These are phyloP conservation scores for Solanum chilense DNA, from an alignment of 257 asterid species.

Conservation along the genomic window DNA sequence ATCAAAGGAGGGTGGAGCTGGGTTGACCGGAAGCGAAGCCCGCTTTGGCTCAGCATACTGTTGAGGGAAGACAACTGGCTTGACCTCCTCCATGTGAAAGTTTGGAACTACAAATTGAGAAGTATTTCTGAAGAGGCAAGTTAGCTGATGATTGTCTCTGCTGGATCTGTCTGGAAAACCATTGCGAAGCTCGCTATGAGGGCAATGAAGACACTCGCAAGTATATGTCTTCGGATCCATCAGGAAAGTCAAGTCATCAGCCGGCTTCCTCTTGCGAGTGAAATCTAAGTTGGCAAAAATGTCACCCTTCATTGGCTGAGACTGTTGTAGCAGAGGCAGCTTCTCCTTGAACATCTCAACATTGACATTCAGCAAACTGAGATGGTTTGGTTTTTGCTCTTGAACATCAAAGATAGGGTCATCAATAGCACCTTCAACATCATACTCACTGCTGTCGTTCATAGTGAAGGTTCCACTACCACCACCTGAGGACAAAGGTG, in stretches of 20 bases:
- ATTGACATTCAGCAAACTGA: slow-evolving; percentile 22
- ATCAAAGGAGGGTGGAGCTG: slow-evolving; percentile 3
- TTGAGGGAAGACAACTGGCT: slow-evolving; percentile 22
- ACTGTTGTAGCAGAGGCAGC: slow-evolving; percentile 12
- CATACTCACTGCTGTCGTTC: slow-evolving; percentile 42
- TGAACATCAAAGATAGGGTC: slow-evolving; percentile 30
- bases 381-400: slow-evolving; percentile 37
- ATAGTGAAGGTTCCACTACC: slow-evolving; percentile 21
- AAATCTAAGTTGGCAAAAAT: slow-evolving; percentile 22
- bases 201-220: slow-evolving; percentile 6
- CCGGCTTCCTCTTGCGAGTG: slow-evolving; percentile 34
- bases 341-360: slow-evolving; percentile 17
- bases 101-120: background rate
- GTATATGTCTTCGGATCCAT: slow-evolving; percentile 23
- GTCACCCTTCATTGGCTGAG: slow-evolving; percentile 21
- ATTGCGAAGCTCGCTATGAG: background rate
- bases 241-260: slow-evolving; percentile 10
- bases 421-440: slow-evolving; percentile 29
- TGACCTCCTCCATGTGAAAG: background rate
- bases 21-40: background rate
- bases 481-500: slow-evolving; percentile 20
- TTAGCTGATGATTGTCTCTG: slow-evolving; percentile 8
- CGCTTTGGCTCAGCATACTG: slow-evolving; percentile 29
- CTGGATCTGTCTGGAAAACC: slow-evolving; percentile 7
- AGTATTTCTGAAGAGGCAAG: background rate